Evolutionary conservation across 2,329 filamentous ascomycete genomes (phyloP).

Genomic region (Metarhizium brunneum): DNA sequence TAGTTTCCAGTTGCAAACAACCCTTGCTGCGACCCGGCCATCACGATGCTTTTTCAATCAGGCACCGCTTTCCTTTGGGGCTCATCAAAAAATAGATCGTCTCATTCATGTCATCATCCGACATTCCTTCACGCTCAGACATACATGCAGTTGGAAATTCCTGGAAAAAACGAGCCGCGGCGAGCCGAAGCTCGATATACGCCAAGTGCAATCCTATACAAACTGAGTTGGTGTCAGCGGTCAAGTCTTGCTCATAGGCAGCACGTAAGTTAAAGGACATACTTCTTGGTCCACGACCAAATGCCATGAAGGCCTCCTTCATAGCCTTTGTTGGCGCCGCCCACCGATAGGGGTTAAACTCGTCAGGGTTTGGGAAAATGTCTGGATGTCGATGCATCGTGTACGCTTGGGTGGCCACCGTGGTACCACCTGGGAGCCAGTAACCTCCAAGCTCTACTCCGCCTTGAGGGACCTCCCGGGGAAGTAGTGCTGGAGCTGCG

Average conservation of each 20-base stretch:
- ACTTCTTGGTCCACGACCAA: constrained; percentile 42
- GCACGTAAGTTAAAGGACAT: constrained; percentile 1
- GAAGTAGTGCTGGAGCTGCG: constrained; percentile 29
- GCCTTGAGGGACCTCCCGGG: constrained; percentile 27
- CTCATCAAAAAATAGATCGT: constrained; percentile 22
- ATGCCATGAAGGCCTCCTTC: constrained; percentile 41
- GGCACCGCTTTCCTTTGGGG: constrained; percentile 22
- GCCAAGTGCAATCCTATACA: constrained; percentile 51
- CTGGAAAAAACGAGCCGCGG: constrained; percentile 40
- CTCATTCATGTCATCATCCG: constrained; percentile 25
- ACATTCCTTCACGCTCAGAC: constrained; percentile 24
- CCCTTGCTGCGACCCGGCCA: not conserved
- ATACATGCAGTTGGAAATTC: constrained; percentile 27
- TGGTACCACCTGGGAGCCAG: constrained; percentile 28
- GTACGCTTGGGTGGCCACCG: constrained; percentile 33
- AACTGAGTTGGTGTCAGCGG: constrained; percentile 10
- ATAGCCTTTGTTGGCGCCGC: constrained; percentile 22
- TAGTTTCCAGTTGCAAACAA: not conserved
- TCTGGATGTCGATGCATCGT: constrained; percentile 34
- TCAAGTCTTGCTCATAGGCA: not conserved
- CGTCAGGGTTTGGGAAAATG: constrained; percentile 30
- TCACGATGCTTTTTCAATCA: constrained; percentile 12
- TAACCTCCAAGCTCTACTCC: constrained; percentile 29
- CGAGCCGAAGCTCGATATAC: constrained; percentile 44
- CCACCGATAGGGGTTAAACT: constrained; percentile 11